These are phyloP conservation scores for Clitopilus hobsonii DNA, from an alignment of 768 basidiomycete genomes.

Conservation along the genomic window DNA sequence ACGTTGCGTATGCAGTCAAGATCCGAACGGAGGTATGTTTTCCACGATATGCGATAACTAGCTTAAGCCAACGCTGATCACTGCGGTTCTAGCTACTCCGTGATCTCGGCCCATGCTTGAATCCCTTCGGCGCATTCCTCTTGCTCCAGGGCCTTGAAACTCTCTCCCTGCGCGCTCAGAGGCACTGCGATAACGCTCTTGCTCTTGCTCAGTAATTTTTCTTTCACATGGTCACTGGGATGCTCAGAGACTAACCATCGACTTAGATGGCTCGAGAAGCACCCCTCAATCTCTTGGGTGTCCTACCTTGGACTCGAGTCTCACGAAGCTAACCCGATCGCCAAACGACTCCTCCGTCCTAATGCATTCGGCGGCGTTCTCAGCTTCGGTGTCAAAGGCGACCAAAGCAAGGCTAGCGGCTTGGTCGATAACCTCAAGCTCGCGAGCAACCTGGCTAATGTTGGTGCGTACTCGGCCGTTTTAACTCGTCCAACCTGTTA, in stretches of 20 bases:
- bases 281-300: conserved; percentile 71
- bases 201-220: conserved; percentile 49
- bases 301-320: conserved; percentile 66
- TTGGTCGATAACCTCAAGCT: conserved; percentile 69
- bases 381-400: conserved; percentile 72
- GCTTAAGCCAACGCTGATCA: background rate
- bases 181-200: conserved; percentile 70
- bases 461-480: conserved; percentile 42
- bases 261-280: conserved; percentile 51
- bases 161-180: conserved; percentile 62
- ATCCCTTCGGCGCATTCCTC: conserved; percentile 72
- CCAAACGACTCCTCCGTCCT: conserved; percentile 49
- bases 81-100: conserved; percentile 43
- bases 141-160: conserved; percentile 80
- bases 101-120: conserved; percentile 61
- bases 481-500: background rate
- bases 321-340: conserved; percentile 59
- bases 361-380: conserved; percentile 68
- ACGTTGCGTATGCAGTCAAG: conserved; percentile 60
- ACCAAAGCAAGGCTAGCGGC: conserved; percentile 42
- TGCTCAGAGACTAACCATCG: conserved; percentile 5
- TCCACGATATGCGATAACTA: background rate
- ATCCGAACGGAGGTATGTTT: conserved; percentile 44
- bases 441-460: conserved; percentile 70
- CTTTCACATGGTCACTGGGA: background rate